Evolutionary conservation across 2,329 filamentous ascomycete species (phyloP).

Genomic region (Trichophaea hybrida): DNA sequence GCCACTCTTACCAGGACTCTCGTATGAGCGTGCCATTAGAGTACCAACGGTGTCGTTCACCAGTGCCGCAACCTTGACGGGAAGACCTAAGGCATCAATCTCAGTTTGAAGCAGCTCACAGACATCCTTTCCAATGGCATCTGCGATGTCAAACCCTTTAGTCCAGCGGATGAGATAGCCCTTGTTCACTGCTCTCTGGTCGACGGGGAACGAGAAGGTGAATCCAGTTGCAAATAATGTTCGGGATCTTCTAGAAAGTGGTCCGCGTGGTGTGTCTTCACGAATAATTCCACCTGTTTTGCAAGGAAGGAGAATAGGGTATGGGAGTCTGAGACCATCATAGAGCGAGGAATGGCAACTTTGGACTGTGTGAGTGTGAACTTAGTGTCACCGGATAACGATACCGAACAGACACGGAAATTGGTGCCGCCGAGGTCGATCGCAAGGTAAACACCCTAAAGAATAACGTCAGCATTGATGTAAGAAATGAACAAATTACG

Average conservation of each 20-base stretch:
- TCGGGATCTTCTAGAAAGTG: slow-evolving; percentile 48
- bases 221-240: slow-evolving; percentile 67
- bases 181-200: slow-evolving; percentile 89
- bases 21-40: slow-evolving; percentile 93
- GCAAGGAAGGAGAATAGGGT: slow-evolving; percentile 89
- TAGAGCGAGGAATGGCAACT: slow-evolving; percentile 70
- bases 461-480: not conserved
- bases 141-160: slow-evolving; percentile 95
- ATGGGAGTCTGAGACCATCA: slow-evolving; percentile 77
- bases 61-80: slow-evolving; percentile 85
- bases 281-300: slow-evolving; percentile 78
- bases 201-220: slow-evolving; percentile 94
- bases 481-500: not conserved
- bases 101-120: slow-evolving; percentile 78
- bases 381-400: slow-evolving; percentile 83
- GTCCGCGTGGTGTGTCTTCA: slow-evolving; percentile 73
- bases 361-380: slow-evolving; percentile 91
- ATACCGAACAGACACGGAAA: slow-evolving; percentile 91
- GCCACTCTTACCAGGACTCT: slow-evolving; percentile 70
- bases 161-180: slow-evolving; percentile 93
- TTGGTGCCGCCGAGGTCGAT: slow-evolving; percentile 98
- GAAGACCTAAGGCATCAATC: slow-evolving; percentile 72
- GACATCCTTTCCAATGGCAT: slow-evolving; percentile 86
- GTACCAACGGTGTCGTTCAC: slow-evolving; percentile 98
- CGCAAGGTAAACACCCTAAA: slow-evolving; percentile 83